phyloP scores from a whole-genome alignment of 2,329 filamentous ascomycete genomes.

The Aspergillus awamori region DNA sequence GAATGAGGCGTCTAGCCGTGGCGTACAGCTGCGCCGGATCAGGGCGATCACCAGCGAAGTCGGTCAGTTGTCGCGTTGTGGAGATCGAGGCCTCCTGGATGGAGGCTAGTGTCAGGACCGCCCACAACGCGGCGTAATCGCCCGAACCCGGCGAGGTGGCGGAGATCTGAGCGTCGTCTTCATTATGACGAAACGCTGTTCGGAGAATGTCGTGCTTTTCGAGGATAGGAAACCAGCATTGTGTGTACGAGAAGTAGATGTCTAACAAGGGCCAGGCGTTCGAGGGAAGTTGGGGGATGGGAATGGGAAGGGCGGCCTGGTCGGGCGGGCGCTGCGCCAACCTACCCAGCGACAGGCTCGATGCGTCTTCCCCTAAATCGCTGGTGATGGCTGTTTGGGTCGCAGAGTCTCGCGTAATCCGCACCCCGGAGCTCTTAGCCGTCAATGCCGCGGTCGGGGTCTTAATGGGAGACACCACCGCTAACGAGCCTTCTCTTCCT shows the following conservation, averaged over 20 bases:
- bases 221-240: constrained; percentile 75
- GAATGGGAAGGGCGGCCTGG: neutral
- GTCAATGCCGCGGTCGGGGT: constrained; percentile 23
- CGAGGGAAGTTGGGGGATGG: constrained; percentile 52
- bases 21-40: constrained; percentile 50
- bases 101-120: constrained; percentile 60
- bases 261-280: constrained; percentile 61
- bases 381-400: constrained; percentile 26
- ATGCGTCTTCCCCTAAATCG: neutral
- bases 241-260: constrained; percentile 73
- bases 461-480: constrained; percentile 31
- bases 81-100: constrained; percentile 52
- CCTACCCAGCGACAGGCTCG: neutral
- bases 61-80: constrained; percentile 23
- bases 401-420: constrained; percentile 28
- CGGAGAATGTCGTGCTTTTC: constrained; percentile 67
- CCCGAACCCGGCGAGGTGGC: constrained; percentile 40
- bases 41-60: constrained; percentile 17
- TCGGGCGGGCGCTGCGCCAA: neutral
- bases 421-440: constrained; percentile 14
- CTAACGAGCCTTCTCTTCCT: constrained; percentile 23
- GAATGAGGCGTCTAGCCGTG: constrained; percentile 42
- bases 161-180: constrained; percentile 30
- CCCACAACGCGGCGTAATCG: constrained; percentile 63
- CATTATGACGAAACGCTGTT: constrained; percentile 45